Percentiles rank a stretch among this genome's conserved stretches.
These are phyloP conservation scores for Teratosphaeria nubilosa DNA, from an alignment of 2,329 filamentous ascomycete species.

Conservation along the genomic window DNA sequence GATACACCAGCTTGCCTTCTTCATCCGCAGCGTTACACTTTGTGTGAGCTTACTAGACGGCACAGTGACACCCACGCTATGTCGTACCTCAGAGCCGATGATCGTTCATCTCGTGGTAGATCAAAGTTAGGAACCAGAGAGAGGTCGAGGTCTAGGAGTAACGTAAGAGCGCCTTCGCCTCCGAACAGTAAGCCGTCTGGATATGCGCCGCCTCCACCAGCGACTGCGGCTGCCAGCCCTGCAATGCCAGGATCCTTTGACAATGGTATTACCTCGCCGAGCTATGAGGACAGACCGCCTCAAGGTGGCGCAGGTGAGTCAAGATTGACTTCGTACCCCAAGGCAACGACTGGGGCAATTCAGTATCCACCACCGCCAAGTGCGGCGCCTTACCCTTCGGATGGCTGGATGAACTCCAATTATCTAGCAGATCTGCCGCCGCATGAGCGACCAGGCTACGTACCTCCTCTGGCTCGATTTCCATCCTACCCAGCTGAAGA, in stretches of 20 bases:
- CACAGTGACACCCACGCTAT: not conserved
- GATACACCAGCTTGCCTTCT: not conserved
- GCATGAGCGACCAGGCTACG: conserved; percentile 32
- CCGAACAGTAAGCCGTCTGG: conserved; percentile 11
- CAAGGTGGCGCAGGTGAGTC: conserved; percentile 3
- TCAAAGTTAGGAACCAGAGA: conserved; percentile 33
- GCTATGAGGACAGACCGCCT: conserved; percentile 34
- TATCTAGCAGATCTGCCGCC: conserved; percentile 34
- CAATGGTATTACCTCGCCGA: conserved; percentile 17
- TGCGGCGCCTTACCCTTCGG: conserved; percentile 17
- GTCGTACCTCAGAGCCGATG: conserved; percentile 32
- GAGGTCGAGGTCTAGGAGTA: conserved; percentile 29
- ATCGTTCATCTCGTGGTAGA: conserved; percentile 30
- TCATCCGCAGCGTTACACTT: not conserved
- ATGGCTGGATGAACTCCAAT: conserved; percentile 34
- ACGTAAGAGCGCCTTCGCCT: conserved; percentile 25
- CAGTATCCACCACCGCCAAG: conserved; percentile 9
- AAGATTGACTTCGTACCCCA: conserved; percentile 9
- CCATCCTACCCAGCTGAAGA: conserved; percentile 11
- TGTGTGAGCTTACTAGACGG: not conserved
- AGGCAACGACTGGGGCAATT: conserved; percentile 1
- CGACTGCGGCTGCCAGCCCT: not conserved
- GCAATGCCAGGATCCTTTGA: conserved; percentile 13
- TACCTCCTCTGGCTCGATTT: conserved; percentile 8
- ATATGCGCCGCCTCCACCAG: conserved; percentile 9